These are phyloP conservation scores for Protomyces pachydermus DNA, from an alignment of 1,139 yeast species.

Conservation along the genomic window DNA sequence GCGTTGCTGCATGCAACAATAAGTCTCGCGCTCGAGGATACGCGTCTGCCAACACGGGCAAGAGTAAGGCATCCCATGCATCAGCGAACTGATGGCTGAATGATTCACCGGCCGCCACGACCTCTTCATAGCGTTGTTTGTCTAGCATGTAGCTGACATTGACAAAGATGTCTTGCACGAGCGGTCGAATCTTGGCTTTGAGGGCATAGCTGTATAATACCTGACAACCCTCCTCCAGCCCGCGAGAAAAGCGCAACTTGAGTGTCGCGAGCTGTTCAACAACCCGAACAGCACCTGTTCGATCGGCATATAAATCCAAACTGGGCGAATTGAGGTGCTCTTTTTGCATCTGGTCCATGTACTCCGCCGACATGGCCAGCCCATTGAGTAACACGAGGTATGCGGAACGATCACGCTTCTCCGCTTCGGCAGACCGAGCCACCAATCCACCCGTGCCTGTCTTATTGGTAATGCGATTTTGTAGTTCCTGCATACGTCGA, in stretches of 20 bases:
- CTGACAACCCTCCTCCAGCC: conserved; percentile 21
- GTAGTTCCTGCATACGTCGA: conserved; percentile 32
- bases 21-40: conserved; percentile 50
- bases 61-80: conserved; percentile 60
- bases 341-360: conserved; percentile 28
- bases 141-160: conserved; percentile 3
- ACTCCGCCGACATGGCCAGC: conserved; percentile 30
- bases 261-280: conserved; percentile 9
- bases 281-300: background rate
- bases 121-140: conserved; percentile 8
- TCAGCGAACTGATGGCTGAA: conserved; percentile 51
- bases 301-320: conserved; percentile 6
- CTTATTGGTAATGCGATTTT: conserved; percentile 21
- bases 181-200: conserved; percentile 8
- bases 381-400: conserved; percentile 43
- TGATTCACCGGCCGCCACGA: conserved; percentile 33
- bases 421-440: conserved; percentile 25
- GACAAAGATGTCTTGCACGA: conserved; percentile 6
- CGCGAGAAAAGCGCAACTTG: conserved; percentile 8
- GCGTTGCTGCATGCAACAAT: conserved; percentile 53
- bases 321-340: conserved; percentile 11
- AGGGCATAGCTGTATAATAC: conserved; percentile 14
- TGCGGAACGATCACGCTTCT: conserved; percentile 18
- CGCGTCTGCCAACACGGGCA: conserved; percentile 57
- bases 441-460: conserved; percentile 25